Percentiles rank a stretch among this genome's conserved stretches.
Evolutionary conservation across 2,329 filamentous ascomycete species (phyloP).

Genomic region (Verticillium zaregamsianum): DNA sequence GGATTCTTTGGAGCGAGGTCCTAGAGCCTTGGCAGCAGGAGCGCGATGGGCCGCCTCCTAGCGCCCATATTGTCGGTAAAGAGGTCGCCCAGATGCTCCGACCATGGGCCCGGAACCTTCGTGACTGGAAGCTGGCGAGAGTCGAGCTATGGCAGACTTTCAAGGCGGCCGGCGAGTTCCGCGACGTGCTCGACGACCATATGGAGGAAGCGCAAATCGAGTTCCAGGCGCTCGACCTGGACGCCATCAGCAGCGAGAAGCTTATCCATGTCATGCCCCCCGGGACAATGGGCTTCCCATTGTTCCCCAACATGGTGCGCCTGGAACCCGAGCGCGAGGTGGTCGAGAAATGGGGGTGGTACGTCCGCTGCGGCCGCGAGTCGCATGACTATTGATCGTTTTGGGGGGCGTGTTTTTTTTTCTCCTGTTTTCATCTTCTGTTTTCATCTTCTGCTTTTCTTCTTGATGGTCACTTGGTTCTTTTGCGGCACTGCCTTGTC

Average conservation of each 20-base stretch:
- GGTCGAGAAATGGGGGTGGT: not conserved
- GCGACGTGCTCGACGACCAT: not conserved
- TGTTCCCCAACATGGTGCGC: not conserved
- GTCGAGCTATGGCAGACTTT: not conserved
- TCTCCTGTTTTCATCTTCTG: not conserved
- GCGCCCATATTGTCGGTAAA: not conserved
- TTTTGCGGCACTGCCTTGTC: too few relatives aligned
- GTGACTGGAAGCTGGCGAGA: not conserved
- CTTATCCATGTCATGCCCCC: not conserved
- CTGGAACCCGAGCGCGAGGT: not conserved
- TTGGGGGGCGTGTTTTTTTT: not conserved
- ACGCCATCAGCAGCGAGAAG: not conserved
- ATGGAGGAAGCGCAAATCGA: not conserved
- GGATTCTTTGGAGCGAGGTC: not conserved
- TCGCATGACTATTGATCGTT: not conserved
- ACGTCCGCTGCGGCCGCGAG: not conserved
- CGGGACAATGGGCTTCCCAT: not conserved
- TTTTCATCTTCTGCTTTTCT: not conserved
- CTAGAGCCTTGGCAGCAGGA: not conserved
- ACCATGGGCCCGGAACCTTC: not conserved
- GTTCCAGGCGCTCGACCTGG: not conserved
- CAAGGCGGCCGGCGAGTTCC: not conserved
- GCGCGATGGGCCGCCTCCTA: not conserved
- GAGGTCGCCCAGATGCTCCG: not conserved
- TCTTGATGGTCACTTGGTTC: too few relatives aligned